Base-by-base conservation (phyloP, 2,329 filamentous ascomycete species). In the Curvularia lunata region DNA sequence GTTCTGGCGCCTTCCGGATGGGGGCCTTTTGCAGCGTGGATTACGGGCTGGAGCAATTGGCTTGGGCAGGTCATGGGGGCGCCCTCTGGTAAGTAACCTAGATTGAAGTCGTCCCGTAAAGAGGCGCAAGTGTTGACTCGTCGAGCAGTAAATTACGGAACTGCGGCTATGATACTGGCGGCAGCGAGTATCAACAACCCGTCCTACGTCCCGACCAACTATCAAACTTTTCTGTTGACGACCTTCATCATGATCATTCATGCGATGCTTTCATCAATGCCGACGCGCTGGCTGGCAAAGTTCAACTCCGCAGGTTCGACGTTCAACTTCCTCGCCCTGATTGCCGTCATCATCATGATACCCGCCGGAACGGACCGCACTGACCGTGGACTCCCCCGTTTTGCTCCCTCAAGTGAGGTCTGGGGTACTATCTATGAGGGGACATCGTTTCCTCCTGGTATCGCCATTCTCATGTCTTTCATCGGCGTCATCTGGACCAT, bases 1-100 rank as follows among this genome's bases (percentile, higher is more conserved):
- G 89, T 91, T 0, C 81, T 92, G 6, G 89, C 89, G 25, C 87
- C 87, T 5, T 80, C 82, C 1, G 85, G 85, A 41, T 90, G 83
- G 74, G 88, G 88, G 0, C 87, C 88, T 1, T 82, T 89, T 51
- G 88, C 87, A 13, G 83, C 88, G 12, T 90, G 79, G 88, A 78
- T 90, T 28, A 89, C 86, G 1, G 88, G 87, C 9, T 90, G 88
- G 88, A 87, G 84, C 48, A 90, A 89, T 72, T 90, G 87, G 86
- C 79, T 89, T 38, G 82, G 80, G n/a, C 87, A 89, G 69, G 82
- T 89, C 25, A 89, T 86, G 4, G 86, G 80, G 42, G 86, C 88
- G 1, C 87, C 87, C 1, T 88, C 85, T 4, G 73, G 73, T 62
- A 43, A 60, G 63, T 72, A 62, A 62, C 16, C 21, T n/a, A 3